Conservation (phyloP, 2,329 filamentous ascomycete genomes). For the Nemania abortiva region DNA sequence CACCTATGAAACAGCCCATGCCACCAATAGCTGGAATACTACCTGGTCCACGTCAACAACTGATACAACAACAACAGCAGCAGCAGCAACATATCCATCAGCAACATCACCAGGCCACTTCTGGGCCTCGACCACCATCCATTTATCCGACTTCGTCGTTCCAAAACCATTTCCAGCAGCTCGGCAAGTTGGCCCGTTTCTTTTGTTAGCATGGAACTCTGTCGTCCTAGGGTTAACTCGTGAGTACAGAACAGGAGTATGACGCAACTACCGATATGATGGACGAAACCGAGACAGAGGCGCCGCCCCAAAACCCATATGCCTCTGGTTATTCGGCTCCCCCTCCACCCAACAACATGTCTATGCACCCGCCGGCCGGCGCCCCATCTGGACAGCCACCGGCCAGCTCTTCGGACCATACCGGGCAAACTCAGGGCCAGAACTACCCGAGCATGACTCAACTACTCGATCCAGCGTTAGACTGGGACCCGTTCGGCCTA, state of each 20-base stretch:
- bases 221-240: conserved; percentile 76
- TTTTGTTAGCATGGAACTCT: conserved; percentile 68
- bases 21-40: conserved; percentile 53
- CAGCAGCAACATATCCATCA: conserved; percentile 32
- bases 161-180: conserved; percentile 93
- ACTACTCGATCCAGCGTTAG: conserved; percentile 81
- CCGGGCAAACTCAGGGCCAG: conserved; percentile 50
- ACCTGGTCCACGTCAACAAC: conserved; percentile 52
- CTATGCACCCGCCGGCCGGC: conserved; percentile 55
- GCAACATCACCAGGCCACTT: conserved; percentile 51
- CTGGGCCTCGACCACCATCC: conserved; percentile 53
- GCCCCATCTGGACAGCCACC: conserved; percentile 56
- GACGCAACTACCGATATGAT: conserved; percentile 90
- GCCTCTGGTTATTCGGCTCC: conserved; percentile 64
- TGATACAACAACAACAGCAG: conserved; percentile 52
- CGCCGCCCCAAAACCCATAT: conserved; percentile 76
- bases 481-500: conserved; percentile 93
- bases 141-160: conserved; percentile 87
- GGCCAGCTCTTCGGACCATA: conserved; percentile 51
- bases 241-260: conserved; percentile 93
- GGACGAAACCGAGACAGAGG: conserved; percentile 82
- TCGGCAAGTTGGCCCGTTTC: conserved; percentile 81
- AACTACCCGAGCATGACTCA: conserved; percentile 74
- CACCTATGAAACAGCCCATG: conserved; percentile 57
- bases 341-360: conserved; percentile 56